Conservation (phyloP, 805 yeast genomes). For the Yarrowia bubula region DNA sequence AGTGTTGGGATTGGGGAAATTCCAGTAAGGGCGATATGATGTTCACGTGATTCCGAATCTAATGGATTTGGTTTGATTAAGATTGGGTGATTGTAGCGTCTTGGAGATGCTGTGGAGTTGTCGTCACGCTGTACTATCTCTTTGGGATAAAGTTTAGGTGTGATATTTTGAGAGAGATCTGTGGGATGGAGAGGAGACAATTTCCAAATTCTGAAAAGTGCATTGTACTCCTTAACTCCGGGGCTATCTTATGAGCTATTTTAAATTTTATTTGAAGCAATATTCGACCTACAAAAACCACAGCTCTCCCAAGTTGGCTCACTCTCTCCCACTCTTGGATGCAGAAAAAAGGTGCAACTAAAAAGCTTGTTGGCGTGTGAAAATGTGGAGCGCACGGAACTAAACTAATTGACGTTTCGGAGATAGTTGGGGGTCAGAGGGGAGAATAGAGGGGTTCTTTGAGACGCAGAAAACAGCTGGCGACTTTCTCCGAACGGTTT, state of each 20-base stretch:
- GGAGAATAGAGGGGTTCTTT: no score
- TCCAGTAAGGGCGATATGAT: no score
- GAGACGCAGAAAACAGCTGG: no score
- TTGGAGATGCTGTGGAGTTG: not conserved
- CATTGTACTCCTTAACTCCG: not conserved
- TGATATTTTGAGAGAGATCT: not conserved
- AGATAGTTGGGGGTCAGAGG: not conserved
- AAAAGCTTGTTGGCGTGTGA: slow-evolving; percentile 1
- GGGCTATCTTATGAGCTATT: not conserved
- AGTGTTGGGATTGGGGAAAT: no score
- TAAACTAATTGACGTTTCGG: not conserved
- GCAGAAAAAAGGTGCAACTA: slow-evolving; percentile 20
- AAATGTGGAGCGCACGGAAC: not conserved
- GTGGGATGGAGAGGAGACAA: not conserved
- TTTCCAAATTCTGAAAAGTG: not conserved
- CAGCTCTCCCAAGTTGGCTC: not conserved
- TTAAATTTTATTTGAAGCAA: no score
- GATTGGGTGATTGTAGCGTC: no score
- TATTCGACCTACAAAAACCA: not conserved
- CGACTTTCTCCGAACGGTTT: no score
- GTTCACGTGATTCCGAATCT: no score
- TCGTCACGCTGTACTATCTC: slow-evolving; percentile 13
- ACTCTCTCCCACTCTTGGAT: not conserved
- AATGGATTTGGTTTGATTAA: no score
- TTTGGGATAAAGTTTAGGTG: not conserved